phyloP scores from a whole-genome alignment of 2,329 filamentous ascomycete genomes.

The Aspergillus sp. region DNA sequence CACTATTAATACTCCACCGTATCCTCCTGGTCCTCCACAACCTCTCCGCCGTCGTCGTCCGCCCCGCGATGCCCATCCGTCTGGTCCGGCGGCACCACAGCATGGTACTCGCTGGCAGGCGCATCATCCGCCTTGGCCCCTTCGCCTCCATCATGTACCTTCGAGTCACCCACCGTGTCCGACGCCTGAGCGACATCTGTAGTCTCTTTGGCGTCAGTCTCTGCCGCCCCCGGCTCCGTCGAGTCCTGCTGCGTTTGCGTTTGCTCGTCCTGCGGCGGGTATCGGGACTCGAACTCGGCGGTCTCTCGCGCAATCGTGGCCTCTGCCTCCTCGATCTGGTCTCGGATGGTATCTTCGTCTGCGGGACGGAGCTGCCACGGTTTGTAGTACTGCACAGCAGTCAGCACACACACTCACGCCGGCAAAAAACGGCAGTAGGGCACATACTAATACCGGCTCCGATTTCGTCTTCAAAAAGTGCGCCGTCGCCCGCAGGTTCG shows the following conservation, averaged over 20 bases:
- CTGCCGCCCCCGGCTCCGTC: not conserved
- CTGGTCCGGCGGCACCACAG: slow-evolving; percentile 36
- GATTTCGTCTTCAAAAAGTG: slow-evolving; percentile 70
- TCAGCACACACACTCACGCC: not conserved
- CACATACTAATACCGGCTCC: slow-evolving; percentile 70
- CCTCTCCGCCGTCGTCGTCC: slow-evolving; percentile 71
- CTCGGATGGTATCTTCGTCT: slow-evolving; percentile 69
- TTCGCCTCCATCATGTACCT: slow-evolving; percentile 17
- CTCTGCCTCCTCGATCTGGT: slow-evolving; percentile 67
- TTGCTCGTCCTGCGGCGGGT: slow-evolving; percentile 35
- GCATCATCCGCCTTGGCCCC: slow-evolving; percentile 20
- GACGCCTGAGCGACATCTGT: slow-evolving; percentile 47
- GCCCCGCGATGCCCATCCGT: slow-evolving; percentile 46
- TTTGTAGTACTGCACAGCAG: slow-evolving; percentile 68
- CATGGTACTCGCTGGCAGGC: slow-evolving; percentile 27
- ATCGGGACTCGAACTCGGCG: slow-evolving; percentile 58
- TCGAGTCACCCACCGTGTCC: slow-evolving; percentile 25
- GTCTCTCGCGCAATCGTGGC: slow-evolving; percentile 63
- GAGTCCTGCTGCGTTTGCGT: slow-evolving; percentile 8
- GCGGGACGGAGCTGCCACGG: slow-evolving; percentile 72
- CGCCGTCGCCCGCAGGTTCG: slow-evolving; percentile 69
- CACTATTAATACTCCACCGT: slow-evolving; percentile 75
- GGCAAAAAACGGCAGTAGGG: slow-evolving; percentile 2
- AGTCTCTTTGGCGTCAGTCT: slow-evolving; percentile 17
- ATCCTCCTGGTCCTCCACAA: slow-evolving; percentile 83